Conservation (phyloP, 352 stramenopile species). For the Globisporangium canariense region DNA sequence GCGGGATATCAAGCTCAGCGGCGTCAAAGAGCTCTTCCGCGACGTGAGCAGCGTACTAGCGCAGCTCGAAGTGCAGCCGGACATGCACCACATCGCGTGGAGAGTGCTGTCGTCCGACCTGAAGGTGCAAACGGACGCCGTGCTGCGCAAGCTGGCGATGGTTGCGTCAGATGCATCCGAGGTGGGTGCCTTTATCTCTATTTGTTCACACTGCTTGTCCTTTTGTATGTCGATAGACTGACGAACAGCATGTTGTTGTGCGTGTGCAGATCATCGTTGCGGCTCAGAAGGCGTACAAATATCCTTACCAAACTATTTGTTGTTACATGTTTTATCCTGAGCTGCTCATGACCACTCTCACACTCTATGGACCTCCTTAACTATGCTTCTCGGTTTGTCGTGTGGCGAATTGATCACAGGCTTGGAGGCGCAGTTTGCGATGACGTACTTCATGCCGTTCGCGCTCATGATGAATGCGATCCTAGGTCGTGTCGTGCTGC, state of each 20-base stretch:
- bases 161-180: conserved; percentile 30
- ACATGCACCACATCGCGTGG: conserved; percentile 75
- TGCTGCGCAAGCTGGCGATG: conserved; percentile 42
- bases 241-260: background rate
- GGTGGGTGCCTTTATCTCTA: conserved; percentile 13
- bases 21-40: conserved; percentile 35
- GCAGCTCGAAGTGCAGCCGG: conserved; percentile 37
- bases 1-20: conserved; percentile 38
- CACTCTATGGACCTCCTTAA: conserved; percentile 9
- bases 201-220: background rate
- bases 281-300: conserved; percentile 79
- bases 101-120: conserved; percentile 59
- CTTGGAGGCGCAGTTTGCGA: conserved; percentile 67
- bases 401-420: conserved; percentile 19
- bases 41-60: conserved; percentile 40
- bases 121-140: conserved; percentile 47
- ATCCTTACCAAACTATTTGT: conserved; percentile 14
- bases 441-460: conserved; percentile 89
- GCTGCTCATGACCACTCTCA: background rate
- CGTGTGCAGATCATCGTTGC: conserved; percentile 35
- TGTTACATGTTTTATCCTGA: background rate
- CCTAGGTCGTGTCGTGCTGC: conserved; percentile 50
- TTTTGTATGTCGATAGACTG: background rate
- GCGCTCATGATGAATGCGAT: conserved; percentile 76
- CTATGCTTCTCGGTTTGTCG: conserved; percentile 1